Percentiles rank a stretch among this genome's conserved stretches.
Conservation (phyloP, 2,329 filamentous ascomycete genomes). For the Chalara sp. region DNA sequence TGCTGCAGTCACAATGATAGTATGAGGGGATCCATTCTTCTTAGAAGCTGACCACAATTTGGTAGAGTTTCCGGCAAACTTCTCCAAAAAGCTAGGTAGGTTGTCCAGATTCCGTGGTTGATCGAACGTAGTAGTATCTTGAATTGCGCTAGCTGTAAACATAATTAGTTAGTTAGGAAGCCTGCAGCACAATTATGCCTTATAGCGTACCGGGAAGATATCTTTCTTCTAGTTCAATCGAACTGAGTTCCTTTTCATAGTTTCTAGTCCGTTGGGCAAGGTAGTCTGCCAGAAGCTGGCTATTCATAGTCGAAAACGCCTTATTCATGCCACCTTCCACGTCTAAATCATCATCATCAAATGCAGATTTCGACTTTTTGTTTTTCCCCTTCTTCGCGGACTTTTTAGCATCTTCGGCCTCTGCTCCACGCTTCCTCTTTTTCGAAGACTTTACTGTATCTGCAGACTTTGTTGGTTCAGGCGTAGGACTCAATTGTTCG, state of each 20-base stretch:
- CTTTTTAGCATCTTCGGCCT: constrained; percentile 15
- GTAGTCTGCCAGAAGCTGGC: constrained; percentile 75
- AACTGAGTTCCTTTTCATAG: constrained; percentile 74
- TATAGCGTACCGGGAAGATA: constrained; percentile 62
- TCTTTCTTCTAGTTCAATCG: constrained; percentile 77
- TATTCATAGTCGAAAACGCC: constrained; percentile 77
- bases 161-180: not conserved
- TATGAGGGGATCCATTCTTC: constrained; percentile 71
- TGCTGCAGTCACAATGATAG: constrained; percentile 78
- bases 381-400: constrained; percentile 44
- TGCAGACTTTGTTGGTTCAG: constrained; percentile 8
- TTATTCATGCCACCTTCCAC: constrained; percentile 71
- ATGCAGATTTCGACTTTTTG: constrained; percentile 45
- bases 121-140: constrained; percentile 72
- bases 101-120: constrained; percentile 62
- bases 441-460: constrained; percentile 10
- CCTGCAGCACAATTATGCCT: too few relatives aligned
- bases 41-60: constrained; percentile 57
- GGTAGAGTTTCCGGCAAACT: constrained; percentile 49
- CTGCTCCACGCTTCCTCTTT: constrained; percentile 24
- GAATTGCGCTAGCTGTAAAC: constrained; percentile 59
- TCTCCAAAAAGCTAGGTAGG: constrained; percentile 72
- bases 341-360: constrained; percentile 53
- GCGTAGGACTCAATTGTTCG: constrained; percentile 16
- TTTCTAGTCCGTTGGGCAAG: constrained; percentile 71